phyloP scores from a whole-genome alignment of 148 eudicot species.

The Spergularia bocconei region DNA sequence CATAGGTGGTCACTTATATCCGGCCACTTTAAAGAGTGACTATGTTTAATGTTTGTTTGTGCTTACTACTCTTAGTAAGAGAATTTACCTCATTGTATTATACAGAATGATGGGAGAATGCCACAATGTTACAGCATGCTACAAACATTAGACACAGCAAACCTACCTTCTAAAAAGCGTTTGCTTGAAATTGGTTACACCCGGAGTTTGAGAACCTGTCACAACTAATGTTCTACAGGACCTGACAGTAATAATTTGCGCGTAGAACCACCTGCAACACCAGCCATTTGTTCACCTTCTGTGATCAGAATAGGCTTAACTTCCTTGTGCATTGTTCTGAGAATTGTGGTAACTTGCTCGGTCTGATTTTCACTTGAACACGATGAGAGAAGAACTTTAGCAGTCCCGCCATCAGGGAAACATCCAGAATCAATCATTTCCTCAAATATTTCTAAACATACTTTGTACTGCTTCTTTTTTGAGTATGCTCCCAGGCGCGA shows the following conservation, averaged over 20 bases:
- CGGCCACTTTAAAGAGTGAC: too few relatives aligned
- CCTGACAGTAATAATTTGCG: background rate
- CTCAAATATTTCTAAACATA: slow-evolving; percentile 75
- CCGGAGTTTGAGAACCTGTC: background rate
- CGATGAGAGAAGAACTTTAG: slow-evolving; percentile 72
- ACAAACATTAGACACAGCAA: background rate
- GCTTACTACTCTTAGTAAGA: too few relatives aligned
- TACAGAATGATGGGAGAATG: too few relatives aligned
- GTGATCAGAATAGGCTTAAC: slow-evolving; percentile 3
- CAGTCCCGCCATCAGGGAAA: slow-evolving; percentile 89
- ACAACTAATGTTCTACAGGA: background rate
- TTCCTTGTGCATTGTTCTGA: slow-evolving; percentile 75
- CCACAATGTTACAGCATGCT: background rate
- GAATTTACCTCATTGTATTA: too few relatives aligned
- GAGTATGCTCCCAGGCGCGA: slow-evolving; percentile 87
- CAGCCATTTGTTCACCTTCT: background rate
- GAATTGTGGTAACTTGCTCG: slow-evolving; percentile 64
- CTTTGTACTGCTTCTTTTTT: slow-evolving; percentile 64
- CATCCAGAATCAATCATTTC: slow-evolving; percentile 82
- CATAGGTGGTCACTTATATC: too few relatives aligned
- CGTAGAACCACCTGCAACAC: background rate
- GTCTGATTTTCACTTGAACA: slow-evolving; percentile 75
- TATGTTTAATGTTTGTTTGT: too few relatives aligned
- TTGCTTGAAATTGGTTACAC: too few relatives aligned
- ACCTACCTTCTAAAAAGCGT: too few relatives aligned